Percentiles rank a stretch among this genome's conserved stretches.
Conservation (phyloP, 495 filamentous ascomycete species). For the Talaromyces liani region DNA sequence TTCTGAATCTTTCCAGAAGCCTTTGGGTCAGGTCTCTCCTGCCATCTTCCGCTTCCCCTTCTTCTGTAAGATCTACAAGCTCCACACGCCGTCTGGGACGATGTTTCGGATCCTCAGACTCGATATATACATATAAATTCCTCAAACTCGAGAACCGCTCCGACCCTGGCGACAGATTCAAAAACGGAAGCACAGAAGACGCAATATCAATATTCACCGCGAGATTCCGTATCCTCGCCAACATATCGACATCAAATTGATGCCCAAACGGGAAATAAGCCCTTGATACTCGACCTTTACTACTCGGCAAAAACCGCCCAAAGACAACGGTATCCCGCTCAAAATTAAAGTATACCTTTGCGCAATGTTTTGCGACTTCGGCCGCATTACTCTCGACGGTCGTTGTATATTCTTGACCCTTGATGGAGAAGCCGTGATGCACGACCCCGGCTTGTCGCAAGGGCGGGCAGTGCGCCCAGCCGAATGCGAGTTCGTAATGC, state of each 20-base stretch:
- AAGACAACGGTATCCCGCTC: not conserved
- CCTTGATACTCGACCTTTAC: not conserved
- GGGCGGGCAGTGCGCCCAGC: not conserved
- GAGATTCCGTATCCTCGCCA: not conserved
- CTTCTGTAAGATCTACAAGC: not conserved
- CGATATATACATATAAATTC: slow-evolving; percentile 1
- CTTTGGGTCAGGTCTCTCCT: not conserved
- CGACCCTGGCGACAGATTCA: not conserved
- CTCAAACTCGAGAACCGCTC: not conserved
- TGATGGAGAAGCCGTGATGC: not conserved
- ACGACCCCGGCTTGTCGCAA: not conserved
- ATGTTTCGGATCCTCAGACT: not conserved
- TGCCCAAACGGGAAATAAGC: not conserved
- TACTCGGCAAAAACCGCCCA: not conserved
- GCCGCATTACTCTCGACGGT: not conserved
- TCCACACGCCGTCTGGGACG: not conserved
- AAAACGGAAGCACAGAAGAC: not conserved
- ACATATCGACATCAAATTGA: not conserved
- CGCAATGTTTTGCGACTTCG: not conserved
- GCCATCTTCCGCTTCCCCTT: not conserved
- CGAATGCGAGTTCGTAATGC: not conserved
- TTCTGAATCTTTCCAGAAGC: not conserved
- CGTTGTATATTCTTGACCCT: not conserved
- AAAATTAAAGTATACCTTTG: not conserved
- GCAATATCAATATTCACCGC: not conserved